phyloP scores from a whole-genome alignment of 768 basidiomycete species.

The Pholiota microspora region DNA sequence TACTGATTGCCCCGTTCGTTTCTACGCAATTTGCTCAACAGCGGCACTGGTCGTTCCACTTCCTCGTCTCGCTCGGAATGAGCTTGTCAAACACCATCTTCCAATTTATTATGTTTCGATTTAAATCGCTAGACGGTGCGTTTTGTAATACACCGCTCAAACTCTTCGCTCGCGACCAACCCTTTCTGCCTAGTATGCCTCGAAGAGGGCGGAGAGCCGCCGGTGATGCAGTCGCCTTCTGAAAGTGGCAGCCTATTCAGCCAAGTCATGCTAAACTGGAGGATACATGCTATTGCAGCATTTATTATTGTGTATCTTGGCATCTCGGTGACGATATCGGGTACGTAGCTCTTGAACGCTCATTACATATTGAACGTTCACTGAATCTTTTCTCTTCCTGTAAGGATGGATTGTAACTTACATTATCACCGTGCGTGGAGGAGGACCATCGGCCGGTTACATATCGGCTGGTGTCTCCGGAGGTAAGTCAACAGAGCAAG shows the following conservation, averaged over 20 bases:
- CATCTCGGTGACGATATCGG: constrained; percentile 56
- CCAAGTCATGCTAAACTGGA: constrained; percentile 50
- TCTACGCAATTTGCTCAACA: constrained; percentile 76
- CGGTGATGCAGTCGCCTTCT: constrained; percentile 29
- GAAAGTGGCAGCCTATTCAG: constrained; percentile 33
- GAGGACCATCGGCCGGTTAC: constrained; percentile 9
- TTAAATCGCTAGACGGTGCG: constrained; percentile 65
- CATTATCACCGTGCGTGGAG: constrained; percentile 10
- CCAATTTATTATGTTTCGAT: constrained; percentile 56
- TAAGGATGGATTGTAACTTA: constrained; percentile 66
- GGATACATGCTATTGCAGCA: constrained; percentile 58
- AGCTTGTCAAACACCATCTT: constrained; percentile 51
- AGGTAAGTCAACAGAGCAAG: constrained; percentile 30
- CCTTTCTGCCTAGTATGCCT: constrained; percentile 42
- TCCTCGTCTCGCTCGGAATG: constrained; percentile 65
- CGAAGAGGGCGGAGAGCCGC: constrained; percentile 47
- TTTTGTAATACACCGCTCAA: background rate
- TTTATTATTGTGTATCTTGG: constrained; percentile 67
- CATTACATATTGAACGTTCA: background rate
- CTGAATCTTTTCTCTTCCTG: background rate
- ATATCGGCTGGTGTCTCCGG: constrained; percentile 24
- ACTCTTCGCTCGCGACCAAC: background rate
- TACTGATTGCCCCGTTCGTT: constrained; percentile 64
- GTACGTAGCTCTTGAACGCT: constrained; percentile 18
- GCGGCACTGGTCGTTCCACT: constrained; percentile 73